Evolutionary conservation across 2,329 filamentous ascomycete genomes (phyloP), one percentile per base, ranked within the genome.

Genomic region (Helicocarpus griseus): DNA sequence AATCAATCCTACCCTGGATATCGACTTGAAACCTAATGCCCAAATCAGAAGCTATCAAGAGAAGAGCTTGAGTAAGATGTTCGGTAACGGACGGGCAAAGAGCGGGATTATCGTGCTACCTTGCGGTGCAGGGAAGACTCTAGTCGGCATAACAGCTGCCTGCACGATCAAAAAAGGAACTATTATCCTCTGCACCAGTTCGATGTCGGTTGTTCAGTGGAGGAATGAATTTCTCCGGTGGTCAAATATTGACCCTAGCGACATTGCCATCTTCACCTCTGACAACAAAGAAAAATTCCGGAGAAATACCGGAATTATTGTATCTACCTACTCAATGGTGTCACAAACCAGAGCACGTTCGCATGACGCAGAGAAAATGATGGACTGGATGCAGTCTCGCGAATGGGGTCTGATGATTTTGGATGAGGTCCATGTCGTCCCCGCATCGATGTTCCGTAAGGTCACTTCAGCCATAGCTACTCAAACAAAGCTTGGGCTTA

Each of bases 321-420:
- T 98, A 49, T 95, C 90, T 9, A 98, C 93, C 1, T 98, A 98
- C 69, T 93, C 89, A 53, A 98, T 98, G 93, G 89, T 98, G n/a
- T 95, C 89, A 7, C 87, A 93, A 63, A 89, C 85, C 13, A 80
- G 89, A 47, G 86, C 88, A 54, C 80, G 91, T 53, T 91, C 93
- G 1, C 85, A 97, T 65, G 91, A 98, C 65, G 87, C 91, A 2
- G 83, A 93, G 64, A 94, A 95, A 73, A 95, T 97, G 82, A 96
- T 98, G 89, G 84, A 93, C 56, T 97, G 95, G 66, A 79, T 98
- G 56, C 84, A 83, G 17, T 79, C 79, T 3, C 83, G 90, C 56
- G 93, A 98, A 77, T 98, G 93, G 93, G 93, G 93, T 61, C 75
- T 98, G 53, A 94, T 98, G 85, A 85, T 98, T 52, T 78, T 97